A percentile compares a stretch with the other conserved stretches of the same genome.
These are phyloP conservation scores for Erodium chrysanthum DNA, from an alignment of 441 rosid species.

Conservation along the genomic window DNA sequence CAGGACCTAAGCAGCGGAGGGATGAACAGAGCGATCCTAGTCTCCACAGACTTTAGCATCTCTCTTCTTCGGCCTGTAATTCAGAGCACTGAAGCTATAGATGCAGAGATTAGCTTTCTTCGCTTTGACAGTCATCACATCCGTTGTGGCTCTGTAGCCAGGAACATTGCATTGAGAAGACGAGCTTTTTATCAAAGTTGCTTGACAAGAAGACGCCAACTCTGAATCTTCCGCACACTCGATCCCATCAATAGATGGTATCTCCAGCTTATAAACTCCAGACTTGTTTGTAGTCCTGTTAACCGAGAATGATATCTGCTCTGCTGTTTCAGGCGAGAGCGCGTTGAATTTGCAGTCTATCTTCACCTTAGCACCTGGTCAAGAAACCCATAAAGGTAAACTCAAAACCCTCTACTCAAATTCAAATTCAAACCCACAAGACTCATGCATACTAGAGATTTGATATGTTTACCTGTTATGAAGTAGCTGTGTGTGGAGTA, in stretches of 20 bases:
- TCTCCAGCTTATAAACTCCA: constrained; percentile 64
- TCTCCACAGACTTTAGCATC: constrained; percentile 48
- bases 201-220: constrained; percentile 58
- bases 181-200: constrained; percentile 53
- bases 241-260: constrained; percentile 68
- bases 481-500: constrained; percentile 93
- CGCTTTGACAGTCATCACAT: constrained; percentile 57
- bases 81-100: constrained; percentile 63
- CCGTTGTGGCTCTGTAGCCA: constrained; percentile 63
- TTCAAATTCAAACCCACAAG: neutral
- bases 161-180: constrained; percentile 63
- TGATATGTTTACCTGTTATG: constrained; percentile 46
- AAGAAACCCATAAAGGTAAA: neutral
- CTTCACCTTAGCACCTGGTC: constrained; percentile 73
- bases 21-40: neutral
- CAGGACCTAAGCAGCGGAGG: neutral
- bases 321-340: constrained; percentile 44
- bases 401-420: neutral
- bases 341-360: constrained; percentile 71
- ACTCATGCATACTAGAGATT: neutral
- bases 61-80: constrained; percentile 58
- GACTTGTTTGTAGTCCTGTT: constrained; percentile 74
- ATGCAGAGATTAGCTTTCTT: constrained; percentile 57
- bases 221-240: constrained; percentile 51
- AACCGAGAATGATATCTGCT: constrained; percentile 55